Percentiles rank a stretch among this genome's conserved stretches.
Evolutionary conservation across 495 filamentous ascomycete genomes (phyloP).

Genomic region (Aspergillus cristatus): DNA sequence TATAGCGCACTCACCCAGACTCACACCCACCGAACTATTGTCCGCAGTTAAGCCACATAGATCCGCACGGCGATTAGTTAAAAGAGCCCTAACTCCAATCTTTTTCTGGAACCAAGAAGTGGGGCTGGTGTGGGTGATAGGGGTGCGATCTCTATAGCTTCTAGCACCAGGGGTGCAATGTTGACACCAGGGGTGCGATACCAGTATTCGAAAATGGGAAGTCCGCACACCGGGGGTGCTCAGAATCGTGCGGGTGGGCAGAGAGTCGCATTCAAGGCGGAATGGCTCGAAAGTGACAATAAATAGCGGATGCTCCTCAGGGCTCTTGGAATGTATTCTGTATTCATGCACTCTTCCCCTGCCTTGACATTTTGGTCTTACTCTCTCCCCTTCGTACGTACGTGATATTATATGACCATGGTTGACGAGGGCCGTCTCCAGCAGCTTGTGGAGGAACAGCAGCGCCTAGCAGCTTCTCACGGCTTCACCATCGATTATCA

Average conservation of each 20-base stretch:
- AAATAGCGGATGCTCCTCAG: slow-evolving; percentile 1
- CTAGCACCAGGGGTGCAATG: slow-evolving; percentile 1
- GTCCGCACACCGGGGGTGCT: neutral
- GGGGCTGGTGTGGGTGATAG: slow-evolving; percentile 9
- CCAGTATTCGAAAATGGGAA: neutral
- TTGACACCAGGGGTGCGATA: slow-evolving; percentile 4
- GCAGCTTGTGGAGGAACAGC: slow-evolving; percentile 6
- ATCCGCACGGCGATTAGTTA: slow-evolving; percentile 6
- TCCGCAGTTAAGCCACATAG: slow-evolving; percentile 11
- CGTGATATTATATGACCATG: slow-evolving; percentile 3
- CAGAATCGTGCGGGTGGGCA: neutral
- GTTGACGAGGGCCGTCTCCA: neutral
- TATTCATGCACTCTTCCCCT: no score
- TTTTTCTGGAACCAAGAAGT: slow-evolving; percentile 2
- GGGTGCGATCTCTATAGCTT: slow-evolving; percentile 3
- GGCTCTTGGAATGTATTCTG: no score
- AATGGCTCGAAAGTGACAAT: neutral
- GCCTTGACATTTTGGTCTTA: neutral
- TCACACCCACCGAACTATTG: no score
- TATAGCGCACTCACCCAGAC: no score
- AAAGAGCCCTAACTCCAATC: slow-evolving; percentile 4
- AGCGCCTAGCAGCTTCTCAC: slow-evolving; percentile 11
- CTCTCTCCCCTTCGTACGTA: neutral
- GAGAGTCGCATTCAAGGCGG: no score
- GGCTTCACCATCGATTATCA: slow-evolving; percentile 14